Evolutionary conservation across 495 filamentous ascomycete genomes (phyloP).

Genomic region (Saxophila tyrrhenica): DNA sequence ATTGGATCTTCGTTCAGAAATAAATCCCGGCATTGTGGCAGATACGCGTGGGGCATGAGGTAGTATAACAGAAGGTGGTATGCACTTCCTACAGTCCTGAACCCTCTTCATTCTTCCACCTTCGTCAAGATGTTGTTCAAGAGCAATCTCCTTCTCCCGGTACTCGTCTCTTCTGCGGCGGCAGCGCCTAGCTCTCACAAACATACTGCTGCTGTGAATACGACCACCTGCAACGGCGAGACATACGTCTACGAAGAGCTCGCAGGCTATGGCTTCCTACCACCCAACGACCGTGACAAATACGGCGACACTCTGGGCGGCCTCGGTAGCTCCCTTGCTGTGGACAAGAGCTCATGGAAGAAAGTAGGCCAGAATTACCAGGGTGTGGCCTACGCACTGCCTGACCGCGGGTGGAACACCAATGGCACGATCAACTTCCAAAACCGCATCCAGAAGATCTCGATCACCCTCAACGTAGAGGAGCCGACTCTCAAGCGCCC

Average conservation of each 20-base stretch:
- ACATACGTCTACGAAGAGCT: slow-evolving; percentile 57
- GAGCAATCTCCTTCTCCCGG: neutral
- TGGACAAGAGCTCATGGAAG: slow-evolving; percentile 54
- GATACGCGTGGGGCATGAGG: neutral
- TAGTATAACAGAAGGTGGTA: neutral
- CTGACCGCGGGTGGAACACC: slow-evolving; percentile 70
- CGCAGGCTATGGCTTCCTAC: slow-evolving; percentile 57
- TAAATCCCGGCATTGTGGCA: too few relatives aligned
- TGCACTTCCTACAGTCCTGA: neutral
- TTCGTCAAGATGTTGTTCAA: neutral
- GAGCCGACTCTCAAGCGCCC: slow-evolving; percentile 45
- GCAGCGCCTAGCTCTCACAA: neutral
- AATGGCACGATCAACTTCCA: slow-evolving; percentile 69
- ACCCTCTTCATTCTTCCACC: neutral
- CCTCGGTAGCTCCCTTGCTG: slow-evolving; percentile 54
- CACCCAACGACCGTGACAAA: slow-evolving; percentile 51
- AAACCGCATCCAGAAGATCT: slow-evolving; percentile 61
- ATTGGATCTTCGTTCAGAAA: too few relatives aligned
- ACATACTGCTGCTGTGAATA: slow-evolving; percentile 30
- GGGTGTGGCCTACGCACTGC: slow-evolving; percentile 53
- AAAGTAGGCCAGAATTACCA: slow-evolving; percentile 46
- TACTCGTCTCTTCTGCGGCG: neutral
- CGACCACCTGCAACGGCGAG: slow-evolving; percentile 52
- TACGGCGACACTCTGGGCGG: slow-evolving; percentile 64
- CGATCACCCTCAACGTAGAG: slow-evolving; percentile 44